Evolutionary conservation across 805 yeast genomes (phyloP).

Genomic region (Cyberlindnera japonica): DNA sequence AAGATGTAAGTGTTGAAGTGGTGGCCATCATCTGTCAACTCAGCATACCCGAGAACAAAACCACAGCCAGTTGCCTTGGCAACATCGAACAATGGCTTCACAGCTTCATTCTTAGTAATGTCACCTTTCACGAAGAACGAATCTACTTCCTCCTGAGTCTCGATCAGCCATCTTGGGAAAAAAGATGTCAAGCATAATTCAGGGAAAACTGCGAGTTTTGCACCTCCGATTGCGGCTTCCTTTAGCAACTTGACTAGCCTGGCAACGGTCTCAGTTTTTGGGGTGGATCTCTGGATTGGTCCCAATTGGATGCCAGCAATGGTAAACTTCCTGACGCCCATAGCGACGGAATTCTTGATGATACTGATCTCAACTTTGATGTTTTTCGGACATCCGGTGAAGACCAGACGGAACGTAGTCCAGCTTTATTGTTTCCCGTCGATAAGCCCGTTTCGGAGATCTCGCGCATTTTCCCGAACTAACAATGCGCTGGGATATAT

Average conservation of each 20-base stretch:
- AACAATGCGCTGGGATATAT: too few relatives aligned
- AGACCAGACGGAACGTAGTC: too few relatives aligned
- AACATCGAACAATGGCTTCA: conserved; percentile 32
- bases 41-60: conserved; percentile 36
- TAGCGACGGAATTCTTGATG: neutral
- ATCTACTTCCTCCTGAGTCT: conserved; percentile 34
- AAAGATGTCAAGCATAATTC: conserved; percentile 36
- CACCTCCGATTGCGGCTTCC: conserved; percentile 32
- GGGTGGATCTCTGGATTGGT: conserved; percentile 32
- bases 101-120: conserved; percentile 25
- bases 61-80: conserved; percentile 31
- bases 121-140: conserved; percentile 35
- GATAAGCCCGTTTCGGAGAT: too few relatives aligned
- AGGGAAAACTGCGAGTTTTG: conserved; percentile 34
- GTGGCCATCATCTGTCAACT: conserved; percentile 35
- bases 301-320: conserved; percentile 35
- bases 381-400: too few relatives aligned
- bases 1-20: conserved; percentile 34
- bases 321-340: conserved; percentile 28
- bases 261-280: conserved; percentile 29
- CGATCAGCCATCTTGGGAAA: conserved; percentile 35
- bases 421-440: too few relatives aligned
- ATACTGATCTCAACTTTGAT: neutral
- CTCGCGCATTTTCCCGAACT: too few relatives aligned
- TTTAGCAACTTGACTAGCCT: conserved; percentile 30